Evolutionary conservation across 495 filamentous ascomycete genomes (phyloP).

Genomic region (Tuber aestivum): DNA sequence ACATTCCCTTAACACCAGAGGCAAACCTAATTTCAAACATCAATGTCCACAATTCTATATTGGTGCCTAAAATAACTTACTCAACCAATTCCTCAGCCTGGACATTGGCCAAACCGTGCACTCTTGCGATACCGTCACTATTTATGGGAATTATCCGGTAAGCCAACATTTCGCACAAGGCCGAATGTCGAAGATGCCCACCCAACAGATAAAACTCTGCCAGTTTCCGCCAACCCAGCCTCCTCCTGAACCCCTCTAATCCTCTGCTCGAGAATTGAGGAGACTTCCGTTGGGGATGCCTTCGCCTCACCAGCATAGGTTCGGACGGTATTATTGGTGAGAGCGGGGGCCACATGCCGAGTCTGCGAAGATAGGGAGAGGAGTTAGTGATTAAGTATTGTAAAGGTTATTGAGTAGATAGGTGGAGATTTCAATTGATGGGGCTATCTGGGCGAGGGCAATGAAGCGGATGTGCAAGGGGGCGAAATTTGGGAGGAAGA

Average conservation of each 20-base stretch:
- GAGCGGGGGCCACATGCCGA: constrained; percentile 77
- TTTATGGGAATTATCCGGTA: constrained; percentile 10
- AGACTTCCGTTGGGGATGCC: constrained; percentile 93
- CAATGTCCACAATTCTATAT: constrained; percentile 15
- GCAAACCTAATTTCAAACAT: constrained; percentile 64
- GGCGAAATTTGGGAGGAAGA: not conserved
- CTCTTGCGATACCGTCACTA: constrained; percentile 99
- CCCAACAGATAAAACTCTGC: constrained; percentile 98
- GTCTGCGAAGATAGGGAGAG: constrained; percentile 53
- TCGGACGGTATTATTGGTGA: constrained; percentile 68
- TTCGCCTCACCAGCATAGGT: constrained; percentile 91
- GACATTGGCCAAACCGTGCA: constrained; percentile 99
- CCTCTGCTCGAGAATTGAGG: constrained; percentile 97
- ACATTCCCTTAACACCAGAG: constrained; percentile 99
- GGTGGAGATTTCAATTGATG: constrained; percentile 41
- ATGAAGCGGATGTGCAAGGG: constrained; percentile 10
- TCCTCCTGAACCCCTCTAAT: constrained; percentile 98
- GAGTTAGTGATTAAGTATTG: constrained; percentile 43
- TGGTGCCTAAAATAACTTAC: constrained; percentile 56
- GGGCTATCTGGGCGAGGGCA: constrained; percentile 35
- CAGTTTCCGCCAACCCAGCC: constrained; percentile 92
- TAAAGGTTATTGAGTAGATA: constrained; percentile 39
- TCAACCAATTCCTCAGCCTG: constrained; percentile 99
- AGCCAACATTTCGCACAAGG: not conserved
- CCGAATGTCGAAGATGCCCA: constrained; percentile 50